Evolutionary conservation across 192 early-diverging fungal genomes (phyloP), one percentile per base, ranked within the genome.

Genomic region (Spizellomyces punctatus): DNA sequence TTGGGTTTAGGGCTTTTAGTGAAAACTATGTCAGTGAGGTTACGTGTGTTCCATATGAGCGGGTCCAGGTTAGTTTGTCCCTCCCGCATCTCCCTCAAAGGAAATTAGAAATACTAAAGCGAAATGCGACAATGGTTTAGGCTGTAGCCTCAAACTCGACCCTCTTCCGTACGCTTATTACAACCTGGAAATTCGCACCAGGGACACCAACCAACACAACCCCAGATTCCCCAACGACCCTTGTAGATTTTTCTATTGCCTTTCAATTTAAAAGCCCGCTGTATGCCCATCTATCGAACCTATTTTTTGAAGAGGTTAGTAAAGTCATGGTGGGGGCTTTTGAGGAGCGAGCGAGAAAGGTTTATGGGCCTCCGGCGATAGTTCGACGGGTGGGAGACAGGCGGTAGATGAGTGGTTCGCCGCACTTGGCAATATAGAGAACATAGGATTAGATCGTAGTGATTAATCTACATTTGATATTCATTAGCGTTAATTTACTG

Each of bases 241-340:
- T 6, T 6, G 85, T 97, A 19, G 84, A 89, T 67, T 96, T 94
- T 74, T 62, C 79, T 45, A 91, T 95, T 27, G 78, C 81, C 22
- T 97, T 94, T 72, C 90, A 95, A 78, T 95, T 97, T 81, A 77
- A 86, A 43, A 92, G 89, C 8, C 73, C 88, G 1, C 61, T 97
- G 22, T 91, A 97, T 73, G 90, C 91, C 2, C 92, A 93, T 56
- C 82, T 90, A 9, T 88, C 95, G 8, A 83, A 83, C 17, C 65
- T 93, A 22, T 95, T 93, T 73, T 93, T 95, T 71, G 86, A 93
- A 49, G 81, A 90, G 56, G 89, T 94, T 43, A 88, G 87, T 56
- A 85, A 85, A 55, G 73, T 83, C 55, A 93, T 93, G 89, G 73
- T 93, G n/a, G 50, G 69, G 19, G 89, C 91, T 7, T 94, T 94